These are phyloP conservation scores for Podila verticillata DNA, from an alignment of 192 early-diverging fungal genomes.

Conservation along the genomic window DNA sequence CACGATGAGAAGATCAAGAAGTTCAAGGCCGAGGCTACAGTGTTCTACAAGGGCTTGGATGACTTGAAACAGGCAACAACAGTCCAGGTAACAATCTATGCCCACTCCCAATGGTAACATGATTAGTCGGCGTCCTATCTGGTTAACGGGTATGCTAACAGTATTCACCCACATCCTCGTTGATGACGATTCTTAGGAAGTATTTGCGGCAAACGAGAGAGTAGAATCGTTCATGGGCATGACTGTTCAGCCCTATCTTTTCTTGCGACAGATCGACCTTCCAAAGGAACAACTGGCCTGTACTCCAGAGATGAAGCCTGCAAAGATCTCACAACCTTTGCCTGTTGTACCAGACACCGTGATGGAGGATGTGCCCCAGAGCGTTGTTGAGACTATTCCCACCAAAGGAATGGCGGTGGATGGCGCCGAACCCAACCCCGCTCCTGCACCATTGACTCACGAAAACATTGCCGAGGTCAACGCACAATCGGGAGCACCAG, in stretches of 20 bases:
- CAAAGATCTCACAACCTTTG: conserved; percentile 16
- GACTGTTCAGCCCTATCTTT: conserved; percentile 33
- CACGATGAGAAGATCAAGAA: conserved; percentile 54
- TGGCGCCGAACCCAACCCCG: neutral
- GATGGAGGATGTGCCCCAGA: too few species aligned
- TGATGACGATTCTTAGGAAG: conserved; percentile 13
- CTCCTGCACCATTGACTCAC: neutral
- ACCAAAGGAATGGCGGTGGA: neutral
- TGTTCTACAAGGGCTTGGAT: conserved; percentile 47
- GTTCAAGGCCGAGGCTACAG: conserved; percentile 42
- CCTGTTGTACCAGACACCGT: conserved; percentile 3
- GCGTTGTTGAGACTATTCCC: neutral
- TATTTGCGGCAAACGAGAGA: conserved; percentile 33
- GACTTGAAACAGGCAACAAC: conserved; percentile 53
- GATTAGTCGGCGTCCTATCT: too few species aligned
- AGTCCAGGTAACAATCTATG: conserved; percentile 32
- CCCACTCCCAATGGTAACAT: neutral
- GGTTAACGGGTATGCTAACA: neutral
- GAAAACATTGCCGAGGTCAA: conserved; percentile 2
- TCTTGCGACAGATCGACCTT: conserved; percentile 26
- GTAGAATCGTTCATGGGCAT: conserved; percentile 32
- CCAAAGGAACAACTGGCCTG: conserved; percentile 30
- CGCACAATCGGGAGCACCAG: neutral
- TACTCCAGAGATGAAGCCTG: conserved; percentile 38
- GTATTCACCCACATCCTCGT: too few species aligned